These are phyloP conservation scores for Candida loeiensis DNA, from an alignment of 805 yeast genomes.

Conservation along the genomic window DNA sequence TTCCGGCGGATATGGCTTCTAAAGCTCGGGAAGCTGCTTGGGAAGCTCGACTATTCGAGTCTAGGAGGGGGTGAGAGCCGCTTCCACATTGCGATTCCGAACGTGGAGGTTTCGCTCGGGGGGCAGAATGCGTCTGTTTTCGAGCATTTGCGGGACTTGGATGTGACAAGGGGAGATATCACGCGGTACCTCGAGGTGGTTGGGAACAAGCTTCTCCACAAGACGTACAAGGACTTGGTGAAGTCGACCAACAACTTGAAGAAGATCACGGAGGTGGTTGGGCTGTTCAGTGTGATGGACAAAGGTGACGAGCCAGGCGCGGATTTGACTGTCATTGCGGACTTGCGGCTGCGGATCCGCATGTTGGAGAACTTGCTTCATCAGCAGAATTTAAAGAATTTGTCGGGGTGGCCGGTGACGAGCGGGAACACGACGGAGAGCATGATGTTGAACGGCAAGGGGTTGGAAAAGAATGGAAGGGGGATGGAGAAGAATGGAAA, in stretches of 20 bases:
- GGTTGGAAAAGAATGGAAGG: neutral
- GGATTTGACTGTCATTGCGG: conserved; percentile 45
- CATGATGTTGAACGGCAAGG: conserved; percentile 8
- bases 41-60: conserved; percentile 16
- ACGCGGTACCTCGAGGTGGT: conserved; percentile 24
- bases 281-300: conserved; percentile 22
- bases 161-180: conserved; percentile 33
- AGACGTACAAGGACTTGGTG: conserved; percentile 44
- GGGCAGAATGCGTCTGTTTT: conserved; percentile 18
- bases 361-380: conserved; percentile 76
- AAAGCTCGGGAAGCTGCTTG: conserved; percentile 49
- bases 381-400: conserved; percentile 60
- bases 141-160: conserved; percentile 35
- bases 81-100: conserved; percentile 20
- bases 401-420: conserved; percentile 44
- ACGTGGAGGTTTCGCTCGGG: conserved; percentile 40
- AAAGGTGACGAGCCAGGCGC: conserved; percentile 26
- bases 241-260: conserved; percentile 38
- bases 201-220: conserved; percentile 33
- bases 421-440: conserved; percentile 9
- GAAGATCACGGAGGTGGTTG: conserved; percentile 28
- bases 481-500: conserved; percentile 2
- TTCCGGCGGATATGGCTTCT: conserved; percentile 60
- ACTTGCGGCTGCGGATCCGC: conserved; percentile 68
- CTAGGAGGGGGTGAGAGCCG: conserved; percentile 9